Base-by-base conservation (phyloP, 805 yeast species). In the Jamesozyma spencerorum region DNA sequence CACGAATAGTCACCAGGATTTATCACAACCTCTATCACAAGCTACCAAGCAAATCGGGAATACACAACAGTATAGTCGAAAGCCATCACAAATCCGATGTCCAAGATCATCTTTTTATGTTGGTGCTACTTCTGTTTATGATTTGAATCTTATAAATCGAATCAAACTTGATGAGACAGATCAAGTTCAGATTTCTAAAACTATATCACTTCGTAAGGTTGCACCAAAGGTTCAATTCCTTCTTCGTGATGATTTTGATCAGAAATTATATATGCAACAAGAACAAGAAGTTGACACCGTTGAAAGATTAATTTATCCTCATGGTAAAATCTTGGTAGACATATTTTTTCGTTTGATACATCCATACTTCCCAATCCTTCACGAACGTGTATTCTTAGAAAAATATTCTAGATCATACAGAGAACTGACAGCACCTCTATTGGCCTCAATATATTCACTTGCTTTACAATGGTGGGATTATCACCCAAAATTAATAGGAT, bases 391-490 rank as follows among this genome's bases (percentile, higher is more conserved):
- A 5, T 92, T 90, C 51, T 56, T 90, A 46, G 97, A 90, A 53
- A 90, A 90, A 58, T 90, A 88, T 57, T 68, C 88, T 2, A 68
- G 97, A 41, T 86, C 97, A 1, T 94, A 86, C 58, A 72, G 95
- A 36, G 97, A 90, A 60, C 78, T 90, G 51, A 79, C 92, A 40
- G 94, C 97, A 0, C 94, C 97, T 0, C 63, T 90, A 37, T 65
- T 90, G 36, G 97, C 97, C 0, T 84, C 95, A 0, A 95, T 90
- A 1, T 90, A 90, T 56, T 77, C 84, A 8, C 65, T 88, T 43
- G 95, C 97, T 0, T 72, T 85, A 34, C 90, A 85, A 57, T 86
- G 95, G 94, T 88, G 97, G 97, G 90, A 85, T 49, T 63, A 58
- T 22, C 69, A 66, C 41, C 83, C 94, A 2, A 79, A 75, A 44